A percentile compares a stretch with the other conserved stretches of the same genome.
Conservation (phyloP, 1,284 basidiomycete genomes). For the Austroboletus rostrupii region DNA sequence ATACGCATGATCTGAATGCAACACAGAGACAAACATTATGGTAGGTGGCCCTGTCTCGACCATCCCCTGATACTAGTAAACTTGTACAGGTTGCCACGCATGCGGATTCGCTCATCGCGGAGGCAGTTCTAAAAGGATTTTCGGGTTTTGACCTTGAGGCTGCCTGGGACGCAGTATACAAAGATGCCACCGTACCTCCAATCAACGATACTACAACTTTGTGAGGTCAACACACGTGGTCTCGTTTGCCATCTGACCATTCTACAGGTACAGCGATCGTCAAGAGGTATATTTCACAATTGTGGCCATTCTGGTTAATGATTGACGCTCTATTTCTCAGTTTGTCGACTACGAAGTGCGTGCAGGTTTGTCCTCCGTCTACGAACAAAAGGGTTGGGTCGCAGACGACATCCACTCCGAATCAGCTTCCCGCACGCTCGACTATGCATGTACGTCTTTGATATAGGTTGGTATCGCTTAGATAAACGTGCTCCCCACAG, state of each 20-base stretch:
- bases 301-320: not conserved
- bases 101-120: slow-evolving; percentile 77
- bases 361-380: slow-evolving; percentile 70
- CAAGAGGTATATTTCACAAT: slow-evolving; percentile 50
- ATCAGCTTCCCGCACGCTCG: slow-evolving; percentile 71
- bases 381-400: slow-evolving; percentile 69
- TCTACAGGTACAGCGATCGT: slow-evolving; percentile 64
- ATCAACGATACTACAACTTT: slow-evolving; percentile 53
- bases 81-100: slow-evolving; percentile 64
- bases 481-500: slow-evolving; percentile 34
- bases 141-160: slow-evolving; percentile 59
- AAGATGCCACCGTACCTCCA: slow-evolving; percentile 71
- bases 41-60: slow-evolving; percentile 21
- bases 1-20: slow-evolving; percentile 1
- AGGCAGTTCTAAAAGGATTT: slow-evolving; percentile 68
- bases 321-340: slow-evolving; percentile 30
- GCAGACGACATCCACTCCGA: slow-evolving; percentile 79
- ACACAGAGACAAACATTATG: slow-evolving; percentile 70
- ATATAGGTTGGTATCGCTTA: no score
- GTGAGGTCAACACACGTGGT: slow-evolving; percentile 32
- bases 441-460: slow-evolving; percentile 63
- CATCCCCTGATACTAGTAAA: not conserved
- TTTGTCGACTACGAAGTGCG: slow-evolving; percentile 79
- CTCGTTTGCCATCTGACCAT: slow-evolving; percentile 8
- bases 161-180: slow-evolving; percentile 74